Evolutionary conservation across 2,329 filamentous ascomycete genomes (phyloP).

Genomic region (Blastomyces gilchristii): DNA sequence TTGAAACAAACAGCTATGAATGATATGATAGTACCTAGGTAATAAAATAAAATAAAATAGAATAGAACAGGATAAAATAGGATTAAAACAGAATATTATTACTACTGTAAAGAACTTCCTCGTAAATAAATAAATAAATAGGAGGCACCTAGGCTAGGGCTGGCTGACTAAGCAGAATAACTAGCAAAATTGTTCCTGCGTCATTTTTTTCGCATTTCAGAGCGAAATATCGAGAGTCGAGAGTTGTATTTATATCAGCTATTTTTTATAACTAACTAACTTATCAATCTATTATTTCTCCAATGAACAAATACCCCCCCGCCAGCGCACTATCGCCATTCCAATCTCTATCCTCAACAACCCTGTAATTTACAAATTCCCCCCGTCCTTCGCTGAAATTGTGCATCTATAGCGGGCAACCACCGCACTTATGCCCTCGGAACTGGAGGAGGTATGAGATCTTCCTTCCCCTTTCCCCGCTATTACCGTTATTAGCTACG

Average conservation of each 20-base stretch:
- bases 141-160: neutral
- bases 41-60: too few relatives aligned
- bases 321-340: neutral
- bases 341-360: neutral
- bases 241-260: too few relatives aligned
- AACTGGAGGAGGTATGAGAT: conserved; percentile 60
- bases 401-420: neutral
- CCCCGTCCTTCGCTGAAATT: neutral
- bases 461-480: neutral
- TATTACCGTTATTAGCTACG: neutral
- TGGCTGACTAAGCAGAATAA: neutral
- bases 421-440: conserved; percentile 53
- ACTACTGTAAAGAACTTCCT: too few relatives aligned
- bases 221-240: too few relatives aligned
- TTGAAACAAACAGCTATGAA: too few relatives aligned
- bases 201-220: too few relatives aligned
- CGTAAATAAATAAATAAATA: too few relatives aligned
- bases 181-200: too few relatives aligned
- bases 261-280: too few relatives aligned
- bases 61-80: too few relatives aligned
- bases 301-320: neutral
- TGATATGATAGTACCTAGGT: too few relatives aligned
- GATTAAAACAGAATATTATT: too few relatives aligned
- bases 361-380: neutral
- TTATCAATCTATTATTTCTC: neutral